Evolutionary conservation across 805 yeast species (phyloP).

Genomic region (Cyberlindnera meyerae): DNA sequence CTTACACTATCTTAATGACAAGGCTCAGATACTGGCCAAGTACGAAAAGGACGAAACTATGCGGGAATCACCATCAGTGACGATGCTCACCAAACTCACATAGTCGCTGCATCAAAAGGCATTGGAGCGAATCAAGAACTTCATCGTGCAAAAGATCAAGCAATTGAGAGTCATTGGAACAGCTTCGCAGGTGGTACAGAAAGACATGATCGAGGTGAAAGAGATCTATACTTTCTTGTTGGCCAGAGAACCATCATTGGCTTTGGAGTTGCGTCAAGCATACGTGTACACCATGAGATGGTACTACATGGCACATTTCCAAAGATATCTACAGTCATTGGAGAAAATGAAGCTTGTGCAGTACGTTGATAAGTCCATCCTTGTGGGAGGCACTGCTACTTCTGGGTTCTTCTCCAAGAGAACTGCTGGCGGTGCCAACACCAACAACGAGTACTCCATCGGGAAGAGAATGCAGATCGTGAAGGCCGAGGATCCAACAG

Average conservation of each 20-base stretch:
- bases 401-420: slow-evolving; percentile 13
- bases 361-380: slow-evolving; percentile 46
- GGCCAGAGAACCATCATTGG: slow-evolving; percentile 53
- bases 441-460: slow-evolving; percentile 26
- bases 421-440: slow-evolving; percentile 4
- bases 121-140: slow-evolving; percentile 72
- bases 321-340: slow-evolving; percentile 67
- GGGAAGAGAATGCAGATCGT: slow-evolving; percentile 55
- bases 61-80: slow-evolving; percentile 17
- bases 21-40: slow-evolving; percentile 46
- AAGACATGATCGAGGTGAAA: slow-evolving; percentile 54
- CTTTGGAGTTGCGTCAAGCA: slow-evolving; percentile 70
- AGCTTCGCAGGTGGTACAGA: slow-evolving; percentile 74
- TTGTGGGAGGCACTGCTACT: slow-evolving; percentile 41
- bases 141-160: slow-evolving; percentile 59
- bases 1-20: slow-evolving; percentile 53
- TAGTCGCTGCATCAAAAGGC: slow-evolving; percentile 54
- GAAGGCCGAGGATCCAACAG: slow-evolving; percentile 50
- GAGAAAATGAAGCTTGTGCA: slow-evolving; percentile 53
- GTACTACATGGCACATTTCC: slow-evolving; percentile 81
- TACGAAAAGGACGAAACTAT: slow-evolving; percentile 25
- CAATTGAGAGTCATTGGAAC: slow-evolving; percentile 55
- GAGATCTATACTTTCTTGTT: slow-evolving; percentile 57
- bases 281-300: slow-evolving; percentile 87
- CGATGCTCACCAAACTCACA: slow-evolving; percentile 31